Evolutionary conservation across 163 green algal species (phyloP).

Genomic region (Scenedesmus sp.): DNA sequence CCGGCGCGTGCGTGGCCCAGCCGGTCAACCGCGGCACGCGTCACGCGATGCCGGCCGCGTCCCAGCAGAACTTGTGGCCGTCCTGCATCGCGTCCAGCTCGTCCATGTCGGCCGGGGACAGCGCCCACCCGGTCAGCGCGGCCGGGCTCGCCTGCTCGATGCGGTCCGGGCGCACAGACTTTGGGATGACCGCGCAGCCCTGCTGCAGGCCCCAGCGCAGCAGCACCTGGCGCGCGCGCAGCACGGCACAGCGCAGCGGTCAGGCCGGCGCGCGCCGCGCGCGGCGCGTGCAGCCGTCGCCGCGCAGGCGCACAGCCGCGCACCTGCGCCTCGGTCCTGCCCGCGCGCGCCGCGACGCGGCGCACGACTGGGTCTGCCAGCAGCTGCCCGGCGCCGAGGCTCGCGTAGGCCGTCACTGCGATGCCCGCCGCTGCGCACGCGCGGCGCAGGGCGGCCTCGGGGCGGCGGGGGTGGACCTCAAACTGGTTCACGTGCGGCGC

Average conservation of each 20-base stretch:
- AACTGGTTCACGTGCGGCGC: constrained; percentile 71
- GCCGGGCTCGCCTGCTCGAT: constrained; percentile 48
- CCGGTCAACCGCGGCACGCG: too few species aligned
- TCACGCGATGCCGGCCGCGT: constrained; percentile 55
- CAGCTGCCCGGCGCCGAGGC: constrained; percentile 63
- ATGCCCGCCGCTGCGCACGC: constrained; percentile 49
- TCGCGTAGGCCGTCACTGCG: constrained; percentile 62
- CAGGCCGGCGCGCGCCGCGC: neutral
- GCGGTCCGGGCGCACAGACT: constrained; percentile 59
- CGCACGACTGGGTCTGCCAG: constrained; percentile 49
- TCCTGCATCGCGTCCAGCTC: constrained; percentile 58
- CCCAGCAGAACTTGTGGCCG: constrained; percentile 72
- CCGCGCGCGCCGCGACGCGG: constrained; percentile 18
- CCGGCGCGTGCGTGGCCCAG: too few species aligned
- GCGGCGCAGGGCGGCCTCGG: constrained; percentile 51
- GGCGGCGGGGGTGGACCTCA: constrained; percentile 75
- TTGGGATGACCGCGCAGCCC: constrained; percentile 78
- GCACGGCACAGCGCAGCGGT: neutral
- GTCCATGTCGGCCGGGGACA: constrained; percentile 41
- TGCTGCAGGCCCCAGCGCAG: constrained; percentile 73
- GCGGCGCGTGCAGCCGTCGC: neutral
- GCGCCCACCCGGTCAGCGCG: constrained; percentile 47
- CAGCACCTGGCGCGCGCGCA: constrained; percentile 53
- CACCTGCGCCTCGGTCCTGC: constrained; percentile 26
- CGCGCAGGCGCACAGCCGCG: neutral